phyloP scores from a whole-genome alignment of 139 green algal species.

The Chlamydomonas incerta region DNA sequence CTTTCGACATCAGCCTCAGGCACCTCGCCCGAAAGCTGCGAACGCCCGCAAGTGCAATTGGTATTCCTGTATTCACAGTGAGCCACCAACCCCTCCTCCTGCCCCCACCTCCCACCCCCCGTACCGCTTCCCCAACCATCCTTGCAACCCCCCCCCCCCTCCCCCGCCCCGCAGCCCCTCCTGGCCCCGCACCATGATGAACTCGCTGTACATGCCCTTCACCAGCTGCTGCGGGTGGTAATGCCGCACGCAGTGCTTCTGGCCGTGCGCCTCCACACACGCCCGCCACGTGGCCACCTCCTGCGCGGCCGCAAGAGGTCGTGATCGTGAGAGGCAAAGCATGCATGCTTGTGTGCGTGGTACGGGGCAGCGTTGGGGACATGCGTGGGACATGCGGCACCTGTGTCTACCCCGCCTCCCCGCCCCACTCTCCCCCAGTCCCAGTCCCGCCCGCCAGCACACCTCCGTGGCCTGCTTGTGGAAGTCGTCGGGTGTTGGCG shows the following conservation, averaged over 20 bases:
- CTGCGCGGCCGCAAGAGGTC: neutral
- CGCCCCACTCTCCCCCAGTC: neutral
- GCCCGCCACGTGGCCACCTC: slow-evolving; percentile 53
- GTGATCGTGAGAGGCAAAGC: neutral
- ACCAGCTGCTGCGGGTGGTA: slow-evolving; percentile 75
- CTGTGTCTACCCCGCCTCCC: neutral
- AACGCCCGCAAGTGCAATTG: too few species aligned
- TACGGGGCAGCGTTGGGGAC: too few species aligned
- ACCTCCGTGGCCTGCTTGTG: slow-evolving; percentile 37
- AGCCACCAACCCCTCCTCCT: too few species aligned
- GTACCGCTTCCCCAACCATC: neutral
- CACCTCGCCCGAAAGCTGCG: too few species aligned
- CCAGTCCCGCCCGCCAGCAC: too few species aligned
- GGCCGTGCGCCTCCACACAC: slow-evolving; percentile 43
- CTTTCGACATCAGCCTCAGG: too few species aligned
- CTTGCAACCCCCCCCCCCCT: neutral
- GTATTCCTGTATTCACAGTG: too few species aligned
- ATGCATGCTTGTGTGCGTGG: too few species aligned
- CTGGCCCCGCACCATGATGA: slow-evolving; percentile 17
- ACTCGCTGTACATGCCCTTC: slow-evolving; percentile 74
- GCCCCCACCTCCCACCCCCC: too few species aligned
- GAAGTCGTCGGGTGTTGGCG: slow-evolving; percentile 50
- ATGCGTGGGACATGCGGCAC: too few species aligned
- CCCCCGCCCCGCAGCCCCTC: neutral
- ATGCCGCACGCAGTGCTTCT: slow-evolving; percentile 50